Evolutionary conservation across 176 grass and related monocot species (phyloP), one percentile per base, ranked within the genome.

Genomic region (Dactylis glomerata): DNA sequence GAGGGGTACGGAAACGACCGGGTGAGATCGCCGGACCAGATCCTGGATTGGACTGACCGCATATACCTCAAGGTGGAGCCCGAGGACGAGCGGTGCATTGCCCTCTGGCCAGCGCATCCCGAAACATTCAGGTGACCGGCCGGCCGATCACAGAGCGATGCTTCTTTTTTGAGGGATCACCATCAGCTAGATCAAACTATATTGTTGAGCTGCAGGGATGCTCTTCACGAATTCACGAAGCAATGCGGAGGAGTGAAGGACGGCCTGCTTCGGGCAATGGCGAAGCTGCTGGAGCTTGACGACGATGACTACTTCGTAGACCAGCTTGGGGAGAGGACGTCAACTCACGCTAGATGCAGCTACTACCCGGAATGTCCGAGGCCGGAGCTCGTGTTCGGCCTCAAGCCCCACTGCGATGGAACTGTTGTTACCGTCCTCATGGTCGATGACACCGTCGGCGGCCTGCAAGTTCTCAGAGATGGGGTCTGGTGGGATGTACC

Each of bases 351-450:
- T 13, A 67, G 89, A 63, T 87, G 91, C 65, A 88, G 9, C 69
- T 90, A 84, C 63, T 94, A 92, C 13, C 92, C 92, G 2, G 57
- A 58, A 11, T 94, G 92, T 55, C 55, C 78, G 8, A 82, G 73
- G 24, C 92, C 89, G 0, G 90, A 92, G 24, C 68, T 77, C 11
- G 92, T 92, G 10, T 90, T 72, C 4, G 92, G 92, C 31, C 14
- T 94, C 28, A 94, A 87, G 33, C 92, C 92, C 78, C 92, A 92
- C 37, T 83, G 87, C 5, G 92, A 94, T 24, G 81, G 24, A 73
- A 8, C 66, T 37, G 20, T 78, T n/a, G 20, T 90, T 10, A 77
- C 89, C 0, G 34, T 90, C 76, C 55, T 94, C 20, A 73, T 94
- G 38, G 68, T 70, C 0, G 92, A 94, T 19, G 81, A 79, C 15